phyloP scores from a whole-genome alignment of 352 stramenopile genomes.

The Phytopythium montanum region DNA sequence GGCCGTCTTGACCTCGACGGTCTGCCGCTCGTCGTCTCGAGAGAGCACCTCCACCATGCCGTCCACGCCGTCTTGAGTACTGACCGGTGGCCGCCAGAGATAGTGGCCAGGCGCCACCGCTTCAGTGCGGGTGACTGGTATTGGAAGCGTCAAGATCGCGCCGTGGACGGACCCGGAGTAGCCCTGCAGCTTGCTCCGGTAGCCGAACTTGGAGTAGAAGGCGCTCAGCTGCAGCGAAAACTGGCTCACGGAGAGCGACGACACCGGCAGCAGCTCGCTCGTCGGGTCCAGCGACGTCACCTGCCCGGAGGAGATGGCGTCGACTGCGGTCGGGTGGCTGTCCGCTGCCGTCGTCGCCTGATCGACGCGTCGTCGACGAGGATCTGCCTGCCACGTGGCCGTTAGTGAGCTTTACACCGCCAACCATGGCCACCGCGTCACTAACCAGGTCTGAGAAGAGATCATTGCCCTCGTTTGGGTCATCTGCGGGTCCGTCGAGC shows the following conservation, averaged over 20 bases:
- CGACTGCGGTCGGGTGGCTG: neutral
- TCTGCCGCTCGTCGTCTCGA: constrained; percentile 9
- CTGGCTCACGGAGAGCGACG: constrained; percentile 29
- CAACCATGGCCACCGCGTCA: neutral
- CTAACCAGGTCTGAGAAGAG: neutral
- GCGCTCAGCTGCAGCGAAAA: constrained; percentile 43
- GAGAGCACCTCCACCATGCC: constrained; percentile 33
- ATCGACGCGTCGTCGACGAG: neutral
- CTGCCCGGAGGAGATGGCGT: neutral
- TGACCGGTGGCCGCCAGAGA: constrained; percentile 27
- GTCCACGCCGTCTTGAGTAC: constrained; percentile 8
- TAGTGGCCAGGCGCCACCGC: constrained; percentile 25
- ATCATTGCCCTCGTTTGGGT: neutral
- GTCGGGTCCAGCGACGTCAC: constrained; percentile 16
- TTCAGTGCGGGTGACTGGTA: constrained; percentile 17
- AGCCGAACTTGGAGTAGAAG: constrained; percentile 34
- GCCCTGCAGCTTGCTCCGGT: constrained; percentile 26
- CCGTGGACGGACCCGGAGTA: constrained; percentile 32
- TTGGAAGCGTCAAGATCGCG: constrained; percentile 44
- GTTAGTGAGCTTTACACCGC: too few relatives aligned
- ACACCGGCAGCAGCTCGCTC: constrained; percentile 32
- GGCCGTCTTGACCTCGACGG: constrained; percentile 22
- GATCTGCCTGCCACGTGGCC: neutral
- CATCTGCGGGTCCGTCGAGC: constrained; percentile 19
- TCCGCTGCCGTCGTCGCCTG: neutral